Conservation (phyloP, 257 asterid genomes). For the Solanum habrochaites region DNA sequence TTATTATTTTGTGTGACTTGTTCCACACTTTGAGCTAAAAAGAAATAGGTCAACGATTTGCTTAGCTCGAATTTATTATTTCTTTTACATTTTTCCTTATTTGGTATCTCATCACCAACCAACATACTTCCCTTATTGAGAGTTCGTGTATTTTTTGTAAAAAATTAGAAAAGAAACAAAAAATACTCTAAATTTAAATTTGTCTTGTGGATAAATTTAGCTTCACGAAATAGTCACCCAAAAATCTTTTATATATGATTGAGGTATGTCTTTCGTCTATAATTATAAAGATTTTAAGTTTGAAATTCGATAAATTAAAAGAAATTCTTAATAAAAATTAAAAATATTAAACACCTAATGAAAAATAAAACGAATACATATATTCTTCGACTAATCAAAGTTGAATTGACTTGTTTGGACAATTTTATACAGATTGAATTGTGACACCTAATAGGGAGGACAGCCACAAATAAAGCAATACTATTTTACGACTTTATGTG, state of each 20-base stretch:
- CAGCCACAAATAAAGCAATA: not conserved
- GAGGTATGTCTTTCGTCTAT: fast-evolving
- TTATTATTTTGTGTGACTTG: not conserved
- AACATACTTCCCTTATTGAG: not conserved
- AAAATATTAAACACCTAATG: fast-evolving
- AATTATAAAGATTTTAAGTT: not conserved
- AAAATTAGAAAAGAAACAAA: not conserved
- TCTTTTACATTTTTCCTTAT: not conserved
- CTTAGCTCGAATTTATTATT: not conserved
- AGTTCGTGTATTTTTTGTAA: not conserved
- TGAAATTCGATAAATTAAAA: not conserved
- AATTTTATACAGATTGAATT: not conserved
- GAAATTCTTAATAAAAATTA: not conserved
- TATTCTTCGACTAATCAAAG: not conserved
- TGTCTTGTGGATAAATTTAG: not conserved
- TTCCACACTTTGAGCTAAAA: not conserved
- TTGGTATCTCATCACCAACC: not conserved
- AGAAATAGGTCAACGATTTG: not conserved
- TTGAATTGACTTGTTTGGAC: not conserved
- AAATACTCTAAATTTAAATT: not conserved
- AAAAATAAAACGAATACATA: not conserved
- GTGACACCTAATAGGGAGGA: not conserved
- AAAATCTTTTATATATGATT: not conserved
- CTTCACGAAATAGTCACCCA: not conserved
- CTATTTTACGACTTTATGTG: not conserved